Base-by-base conservation (phyloP, 768 basidiomycete genomes). In the Lactarius pseudohatsudake region DNA sequence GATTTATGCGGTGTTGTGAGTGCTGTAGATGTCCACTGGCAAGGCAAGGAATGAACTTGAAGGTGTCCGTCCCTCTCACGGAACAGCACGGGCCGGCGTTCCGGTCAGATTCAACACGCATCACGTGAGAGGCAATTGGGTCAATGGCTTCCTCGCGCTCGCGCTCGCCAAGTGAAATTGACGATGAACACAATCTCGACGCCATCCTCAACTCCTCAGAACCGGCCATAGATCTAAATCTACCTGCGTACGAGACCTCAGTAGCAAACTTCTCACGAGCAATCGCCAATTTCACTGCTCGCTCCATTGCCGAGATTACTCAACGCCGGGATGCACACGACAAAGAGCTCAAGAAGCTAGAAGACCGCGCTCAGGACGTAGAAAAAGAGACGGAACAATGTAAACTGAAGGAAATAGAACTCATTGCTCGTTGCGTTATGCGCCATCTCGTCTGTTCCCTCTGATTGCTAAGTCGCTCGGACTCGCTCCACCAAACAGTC, bases 391-490 rank as follows among this genome's bases (percentile, higher is more conserved):
- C 84, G 2, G 87, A 85, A 62, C 80, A 86, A 54, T 93, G 50
- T 13, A 53, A 53, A 53, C 15, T 53, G 2, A 53, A 53, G 72
- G 94, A 95, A 76, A 88, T 92, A 36, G 88, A 91, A 60, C 81
- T 96, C 63, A 81, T 92, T 2, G 83, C 85, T 64, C 84, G 93
- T 94, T 75, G 63, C 22, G 28, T 32, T 32, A 47, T n/a, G 56
- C 28, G 38, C 70, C 30, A 13, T 10, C 57, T 16, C n/a, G 55
- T 28, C 45, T 28, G 13, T 55, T 32, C 13, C 7, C 13, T 53
- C 26, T 5, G 26, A 26, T 26, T 53, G 26, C 50, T 53, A 6
- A 53, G 26, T 7, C 2, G 26, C 50, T 7, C n/a, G n/a, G n/a
- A n/a, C n/a, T n/a, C n/a, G n/a, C 26, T 22, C 22, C 2, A 26